Conservation (phyloP, 2,329 filamentous ascomycete species). For the Aspergillus sojae region DNA sequence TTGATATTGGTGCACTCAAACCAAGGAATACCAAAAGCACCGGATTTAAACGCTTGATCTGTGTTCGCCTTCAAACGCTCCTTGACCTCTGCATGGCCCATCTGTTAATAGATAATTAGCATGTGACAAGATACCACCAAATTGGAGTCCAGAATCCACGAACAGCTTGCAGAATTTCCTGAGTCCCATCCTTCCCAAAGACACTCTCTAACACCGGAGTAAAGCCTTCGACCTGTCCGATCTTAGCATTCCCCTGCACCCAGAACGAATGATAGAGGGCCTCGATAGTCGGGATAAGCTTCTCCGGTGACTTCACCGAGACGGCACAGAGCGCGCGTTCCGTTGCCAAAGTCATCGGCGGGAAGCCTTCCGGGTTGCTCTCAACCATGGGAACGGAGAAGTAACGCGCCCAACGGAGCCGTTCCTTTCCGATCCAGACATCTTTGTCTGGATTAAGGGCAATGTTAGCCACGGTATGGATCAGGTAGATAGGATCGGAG, state of each 20-base stretch:
- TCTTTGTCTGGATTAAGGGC: conserved; percentile 55
- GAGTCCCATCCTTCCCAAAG: conserved; percentile 49
- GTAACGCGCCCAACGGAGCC: conserved; percentile 55
- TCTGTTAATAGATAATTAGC: conserved; percentile 17
- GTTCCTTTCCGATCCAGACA: conserved; percentile 58
- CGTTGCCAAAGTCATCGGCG: conserved; percentile 52
- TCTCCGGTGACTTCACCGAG: conserved; percentile 43
- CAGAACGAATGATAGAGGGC: conserved; percentile 57
- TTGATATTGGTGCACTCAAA: conserved; percentile 58
- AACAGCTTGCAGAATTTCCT: conserved; percentile 47
- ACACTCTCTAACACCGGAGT: conserved; percentile 47
- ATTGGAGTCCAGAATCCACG: conserved; percentile 7
- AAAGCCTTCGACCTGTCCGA: conserved; percentile 51
- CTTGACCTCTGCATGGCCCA: conserved; percentile 48
- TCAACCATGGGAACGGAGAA: conserved; percentile 58
- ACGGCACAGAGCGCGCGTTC: conserved; percentile 58
- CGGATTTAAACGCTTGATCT: conserved; percentile 53
- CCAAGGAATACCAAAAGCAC: conserved; percentile 65
- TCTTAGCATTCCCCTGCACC: conserved; percentile 49
- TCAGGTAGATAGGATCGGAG: neutral
- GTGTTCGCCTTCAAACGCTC: conserved; percentile 52
- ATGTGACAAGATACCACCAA: neutral
- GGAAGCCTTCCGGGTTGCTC: conserved; percentile 53
- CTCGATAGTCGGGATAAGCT: conserved; percentile 45
- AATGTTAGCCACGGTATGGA: neutral